Percentiles rank a stretch among this genome's conserved stretches.
Conservation (phyloP, 768 basidiomycete species). For the Coprinellus aureogranulatus region DNA sequence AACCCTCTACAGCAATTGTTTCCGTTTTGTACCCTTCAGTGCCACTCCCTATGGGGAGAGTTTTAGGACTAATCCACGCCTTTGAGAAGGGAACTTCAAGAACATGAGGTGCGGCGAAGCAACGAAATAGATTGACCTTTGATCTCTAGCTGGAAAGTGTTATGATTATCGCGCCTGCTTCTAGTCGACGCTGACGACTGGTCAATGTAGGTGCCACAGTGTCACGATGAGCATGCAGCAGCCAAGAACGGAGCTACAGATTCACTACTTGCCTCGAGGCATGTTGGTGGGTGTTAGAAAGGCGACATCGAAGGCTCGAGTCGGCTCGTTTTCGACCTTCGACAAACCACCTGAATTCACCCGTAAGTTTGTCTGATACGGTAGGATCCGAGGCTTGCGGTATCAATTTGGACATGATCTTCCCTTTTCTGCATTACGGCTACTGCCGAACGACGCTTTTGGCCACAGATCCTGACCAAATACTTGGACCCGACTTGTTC, state of each 20-base stretch:
- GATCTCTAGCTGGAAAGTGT: no score
- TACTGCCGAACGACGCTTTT: no score
- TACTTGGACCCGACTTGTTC: neutral
- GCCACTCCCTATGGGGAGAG: neutral
- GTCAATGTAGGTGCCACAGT: neutral
- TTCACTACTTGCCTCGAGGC: neutral
- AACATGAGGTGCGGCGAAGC: neutral
- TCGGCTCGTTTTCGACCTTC: no score
- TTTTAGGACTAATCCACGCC: neutral
- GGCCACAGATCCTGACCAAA: no score
- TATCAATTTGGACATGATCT: no score
- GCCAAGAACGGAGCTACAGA: neutral
- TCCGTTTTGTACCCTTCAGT: neutral
- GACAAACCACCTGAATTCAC: no score
- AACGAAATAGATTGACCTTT: neutral
- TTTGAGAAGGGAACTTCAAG: neutral
- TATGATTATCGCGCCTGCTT: neutral
- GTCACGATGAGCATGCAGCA: neutral
- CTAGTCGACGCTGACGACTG: no score
- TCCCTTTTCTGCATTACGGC: no score
- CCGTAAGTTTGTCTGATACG: no score
- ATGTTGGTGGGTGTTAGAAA: neutral
- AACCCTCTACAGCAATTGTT: conserved; percentile 16
- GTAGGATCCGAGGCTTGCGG: no score
- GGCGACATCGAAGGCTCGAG: no score